These are phyloP conservation scores for sunflower (Helianthus annuus) DNA, from an alignment of 129 eudicot genomes.

Conservation along the genomic window HanXRQr2.0-SUNRISE NC_035447.2:78281209-78281708, in stretches of 20 bases:
- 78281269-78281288: slow-evolving; percentile 75
- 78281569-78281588: too few relatives aligned
- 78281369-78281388: slow-evolving; percentile 45
- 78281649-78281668: not conserved
- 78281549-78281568: too few relatives aligned
- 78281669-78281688: slow-evolving; percentile 23
- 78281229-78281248: slow-evolving; percentile 67
- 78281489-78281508: slow-evolving; percentile 29
- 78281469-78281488: slow-evolving; percentile 58
- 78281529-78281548: too few relatives aligned
- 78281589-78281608: too few relatives aligned
- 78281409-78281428: slow-evolving; percentile 58
- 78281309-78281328: slow-evolving; percentile 48
- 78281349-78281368: slow-evolving; percentile 72
- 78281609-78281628: too few relatives aligned
- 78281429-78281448: slow-evolving; percentile 68
- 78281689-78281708: slow-evolving; percentile 7
- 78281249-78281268: slow-evolving; percentile 56
- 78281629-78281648: not conserved
- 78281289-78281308: slow-evolving; percentile 48
- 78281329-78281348: slow-evolving; percentile 84
- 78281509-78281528: not conserved
- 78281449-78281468: slow-evolving; percentile 56
- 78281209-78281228: slow-evolving; percentile 78
- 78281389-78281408: slow-evolving; percentile 64